These are phyloP conservation scores for Hirschfeldia incana DNA, from an alignment of 345 rosid species.

Conservation along the genomic window DNA sequence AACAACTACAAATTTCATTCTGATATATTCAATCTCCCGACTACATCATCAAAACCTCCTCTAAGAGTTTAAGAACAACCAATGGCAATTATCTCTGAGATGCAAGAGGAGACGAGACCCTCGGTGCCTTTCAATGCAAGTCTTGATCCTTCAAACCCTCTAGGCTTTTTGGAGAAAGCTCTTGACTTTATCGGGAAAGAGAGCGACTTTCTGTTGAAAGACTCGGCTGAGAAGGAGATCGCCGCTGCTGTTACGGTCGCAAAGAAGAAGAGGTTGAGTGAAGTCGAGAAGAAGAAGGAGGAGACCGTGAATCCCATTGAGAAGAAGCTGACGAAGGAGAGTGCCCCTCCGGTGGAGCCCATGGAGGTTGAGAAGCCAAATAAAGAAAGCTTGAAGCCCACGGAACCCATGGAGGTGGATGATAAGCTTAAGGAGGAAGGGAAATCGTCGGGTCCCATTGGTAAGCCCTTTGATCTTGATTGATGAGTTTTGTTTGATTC, in stretches of 20 bases:
- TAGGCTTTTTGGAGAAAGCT: constrained; percentile 59
- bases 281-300: constrained; percentile 38
- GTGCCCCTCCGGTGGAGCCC: not conserved
- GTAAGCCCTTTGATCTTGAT: constrained; percentile 15
- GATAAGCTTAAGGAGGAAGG: constrained; percentile 33
- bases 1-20: not conserved
- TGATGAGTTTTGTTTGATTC: not conserved
- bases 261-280: constrained; percentile 40
- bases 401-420: constrained; percentile 26
- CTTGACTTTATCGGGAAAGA: constrained; percentile 69
- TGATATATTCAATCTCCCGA: not conserved
- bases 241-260: constrained; percentile 45
- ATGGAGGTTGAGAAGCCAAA: constrained; percentile 28
- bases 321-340: constrained; percentile 30
- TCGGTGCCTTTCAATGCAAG: constrained; percentile 48
- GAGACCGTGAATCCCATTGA: constrained; percentile 28
- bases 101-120: constrained; percentile 28
- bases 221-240: constrained; percentile 67
- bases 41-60: not conserved
- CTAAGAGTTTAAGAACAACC: not conserved
- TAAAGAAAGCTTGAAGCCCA: constrained; percentile 21
- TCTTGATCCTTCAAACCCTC: constrained; percentile 64
- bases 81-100: constrained; percentile 84
- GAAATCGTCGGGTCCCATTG: not conserved
- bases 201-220: constrained; percentile 61